Evolutionary conservation across 176 grass and related monocot species (phyloP), one percentile per base, ranked within the genome.

Genomic region (Oryza brachyantha): DNA sequence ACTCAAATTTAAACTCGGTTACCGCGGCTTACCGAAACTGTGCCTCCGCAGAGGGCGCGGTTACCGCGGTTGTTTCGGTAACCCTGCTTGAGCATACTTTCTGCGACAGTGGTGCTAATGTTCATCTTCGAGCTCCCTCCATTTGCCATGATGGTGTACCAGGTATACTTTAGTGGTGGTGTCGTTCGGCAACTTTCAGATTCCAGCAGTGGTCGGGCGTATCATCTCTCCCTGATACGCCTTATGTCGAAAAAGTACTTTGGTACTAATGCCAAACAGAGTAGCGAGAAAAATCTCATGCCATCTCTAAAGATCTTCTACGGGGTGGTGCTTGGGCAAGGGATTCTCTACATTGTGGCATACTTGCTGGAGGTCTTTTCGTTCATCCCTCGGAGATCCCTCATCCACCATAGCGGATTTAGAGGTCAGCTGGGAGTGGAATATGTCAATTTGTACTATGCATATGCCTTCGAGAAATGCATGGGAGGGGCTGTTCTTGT

Each of bases 261-360:
- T 32, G 31, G 4, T 32, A 1, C 31, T 32, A 39, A 39, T 19
- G 9, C n/a, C n/a, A n/a, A n/a, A n/a, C n/a, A 9, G 31, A 4
- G 29, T 17, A 17, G 2, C 3, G 2, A 12, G 5, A 0, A 0
- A 34, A 55, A 73, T 19, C 46, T 73, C 10, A 7, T 5, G 7
- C 0, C 54, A 60, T 75, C 72, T 42, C 58, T 76, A 1, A 21
- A 28, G 0, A 54, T 85, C 32, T 85, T 85, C 67, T 85, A 79
- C 2, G 7, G 0, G 8, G 64, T 72, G 25, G 66, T 85, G 24
- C 4, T 85, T 10, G 31, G 8, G 17, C 83, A 85, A 25, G 83
- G 83, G 10, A 5, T 1, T 39, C n/a, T 78, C 1, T 85, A 85
- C 11, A 2, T 40, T 8, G 41, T 55, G 26, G 83, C 57, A 1